A percentile compares a stretch with the other conserved stretches of the same genome.
Evolutionary conservation across 768 basidiomycete species (phyloP).

Genomic region (Phlebiopsis gigantea): DNA sequence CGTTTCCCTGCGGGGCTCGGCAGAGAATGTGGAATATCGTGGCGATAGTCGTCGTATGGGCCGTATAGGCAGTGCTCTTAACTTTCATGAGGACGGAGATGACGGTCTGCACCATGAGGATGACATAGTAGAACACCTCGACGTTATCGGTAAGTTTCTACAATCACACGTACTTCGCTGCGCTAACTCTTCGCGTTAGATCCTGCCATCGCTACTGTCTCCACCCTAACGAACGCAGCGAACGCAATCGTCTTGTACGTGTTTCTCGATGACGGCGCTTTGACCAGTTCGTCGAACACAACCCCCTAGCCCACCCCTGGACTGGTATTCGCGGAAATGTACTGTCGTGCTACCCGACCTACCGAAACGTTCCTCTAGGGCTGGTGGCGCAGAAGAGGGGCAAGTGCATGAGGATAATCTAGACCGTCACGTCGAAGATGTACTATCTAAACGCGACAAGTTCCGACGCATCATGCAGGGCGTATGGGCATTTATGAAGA

Average conservation of each 20-base stretch:
- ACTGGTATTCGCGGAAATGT: conserved; percentile 67
- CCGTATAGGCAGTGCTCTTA: conserved; percentile 41
- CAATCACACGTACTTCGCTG: neutral
- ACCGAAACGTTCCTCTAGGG: conserved; percentile 7
- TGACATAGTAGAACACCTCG: conserved; percentile 79
- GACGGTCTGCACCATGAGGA: conserved; percentile 54
- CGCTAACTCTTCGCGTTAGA: conserved; percentile 36
- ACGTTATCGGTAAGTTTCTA: conserved; percentile 57
- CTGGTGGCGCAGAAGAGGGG: conserved; percentile 25
- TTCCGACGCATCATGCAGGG: conserved; percentile 58
- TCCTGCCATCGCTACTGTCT: conserved; percentile 68
- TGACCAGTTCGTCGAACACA: neutral
- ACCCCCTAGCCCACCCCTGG: conserved; percentile 55
- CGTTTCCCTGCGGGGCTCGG: conserved; percentile 35
- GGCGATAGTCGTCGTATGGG: conserved; percentile 30
- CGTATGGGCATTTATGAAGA: conserved; percentile 80
- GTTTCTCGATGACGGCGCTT: neutral
- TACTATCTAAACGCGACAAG: conserved; percentile 57
- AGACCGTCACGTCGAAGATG: conserved; percentile 76
- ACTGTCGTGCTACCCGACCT: conserved; percentile 48
- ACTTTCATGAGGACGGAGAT: conserved; percentile 22
- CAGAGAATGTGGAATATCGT: conserved; percentile 35
- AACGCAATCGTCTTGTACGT: conserved; percentile 69
- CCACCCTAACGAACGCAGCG: conserved; percentile 72
- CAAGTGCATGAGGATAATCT: conserved; percentile 35